A percentile compares a stretch with the other conserved stretches of the same genome.
Conservation (phyloP, 2,329 filamentous ascomycete species). For the Aspergillus calidoustus region DNA sequence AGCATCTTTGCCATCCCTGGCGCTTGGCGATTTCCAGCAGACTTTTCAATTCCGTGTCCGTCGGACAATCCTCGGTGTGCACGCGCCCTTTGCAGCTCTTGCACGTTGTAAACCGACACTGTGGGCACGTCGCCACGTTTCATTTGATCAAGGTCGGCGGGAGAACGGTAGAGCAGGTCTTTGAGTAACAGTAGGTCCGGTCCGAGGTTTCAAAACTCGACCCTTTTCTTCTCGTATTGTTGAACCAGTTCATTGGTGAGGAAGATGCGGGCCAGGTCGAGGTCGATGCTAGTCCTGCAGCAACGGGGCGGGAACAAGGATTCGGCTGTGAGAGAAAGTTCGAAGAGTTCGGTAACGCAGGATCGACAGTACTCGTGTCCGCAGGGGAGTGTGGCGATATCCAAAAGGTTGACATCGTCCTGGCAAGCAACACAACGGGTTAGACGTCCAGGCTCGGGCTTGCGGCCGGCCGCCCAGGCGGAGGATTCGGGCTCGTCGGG, state of each 20-base stretch:
- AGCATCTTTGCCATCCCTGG: conserved; percentile 59
- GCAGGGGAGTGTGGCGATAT: conserved; percentile 24
- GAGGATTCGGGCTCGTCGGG: background rate
- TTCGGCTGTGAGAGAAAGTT: conserved; percentile 52
- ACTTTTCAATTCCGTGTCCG: conserved; percentile 47
- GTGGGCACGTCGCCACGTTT: background rate
- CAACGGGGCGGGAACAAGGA: conserved; percentile 61
- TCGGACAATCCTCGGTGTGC: conserved; percentile 56
- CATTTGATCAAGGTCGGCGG: background rate
- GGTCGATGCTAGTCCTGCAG: conserved; percentile 50
- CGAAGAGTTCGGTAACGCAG: conserved; percentile 56
- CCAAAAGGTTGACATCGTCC: background rate
- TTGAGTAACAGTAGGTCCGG: background rate
- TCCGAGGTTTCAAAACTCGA: background rate
- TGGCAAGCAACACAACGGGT: background rate
- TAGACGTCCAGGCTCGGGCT: background rate
- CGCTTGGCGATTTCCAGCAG: conserved; percentile 47
- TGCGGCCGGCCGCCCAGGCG: background rate
- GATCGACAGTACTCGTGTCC: conserved; percentile 57
- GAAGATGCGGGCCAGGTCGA: conserved; percentile 34
- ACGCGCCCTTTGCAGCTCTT: conserved; percentile 53
- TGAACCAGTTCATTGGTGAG: background rate
- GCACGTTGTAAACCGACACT: conserved; percentile 55
- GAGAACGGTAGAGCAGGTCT: background rate
- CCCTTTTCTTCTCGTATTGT: background rate